Evolutionary conservation across 106 monocot species (phyloP).

Genomic region (Chionographis japonica): DNA sequence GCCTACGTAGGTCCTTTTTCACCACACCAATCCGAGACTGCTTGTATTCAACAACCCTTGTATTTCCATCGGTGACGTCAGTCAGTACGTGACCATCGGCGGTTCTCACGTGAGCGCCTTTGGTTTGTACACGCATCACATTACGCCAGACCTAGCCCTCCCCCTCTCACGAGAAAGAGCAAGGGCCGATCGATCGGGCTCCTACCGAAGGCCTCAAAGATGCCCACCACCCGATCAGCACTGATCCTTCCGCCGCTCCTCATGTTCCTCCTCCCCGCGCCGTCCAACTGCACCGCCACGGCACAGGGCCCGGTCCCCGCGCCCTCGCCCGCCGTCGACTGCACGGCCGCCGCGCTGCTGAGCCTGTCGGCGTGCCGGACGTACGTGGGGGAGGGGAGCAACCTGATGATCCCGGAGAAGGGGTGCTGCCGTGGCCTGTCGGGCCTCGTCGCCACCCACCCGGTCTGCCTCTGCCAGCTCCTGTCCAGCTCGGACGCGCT

Average conservation of each 20-base stretch:
- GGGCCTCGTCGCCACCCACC: conserved; percentile 15
- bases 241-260: not conserved
- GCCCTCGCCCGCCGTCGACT: not conserved
- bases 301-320: not conserved
- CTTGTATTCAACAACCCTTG: too few relatives aligned
- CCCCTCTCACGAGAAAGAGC: too few relatives aligned
- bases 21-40: too few relatives aligned
- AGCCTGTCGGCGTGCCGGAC: conserved; percentile 42
- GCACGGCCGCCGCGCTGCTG: conserved; percentile 18
- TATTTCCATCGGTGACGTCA: too few relatives aligned
- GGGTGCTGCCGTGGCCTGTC: conserved; percentile 49
- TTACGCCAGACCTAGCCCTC: too few relatives aligned
- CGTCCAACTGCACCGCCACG: not conserved
- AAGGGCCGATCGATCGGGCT: too few relatives aligned
- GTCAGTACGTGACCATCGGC: too few relatives aligned
- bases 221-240: not conserved
- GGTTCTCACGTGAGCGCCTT: too few relatives aligned
- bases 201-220: not conserved
- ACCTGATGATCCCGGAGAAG: conserved; percentile 37
- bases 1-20: too few relatives aligned
- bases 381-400: conserved; percentile 42
- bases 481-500: conserved; percentile 14
- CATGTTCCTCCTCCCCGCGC: not conserved
- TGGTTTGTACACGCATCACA: too few relatives aligned
- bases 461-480: conserved; percentile 44